A percentile compares a stretch with the other conserved stretches of the same genome.
Conservation (phyloP, 495 filamentous ascomycete genomes). For the Cenococcum geophilum region DNA sequence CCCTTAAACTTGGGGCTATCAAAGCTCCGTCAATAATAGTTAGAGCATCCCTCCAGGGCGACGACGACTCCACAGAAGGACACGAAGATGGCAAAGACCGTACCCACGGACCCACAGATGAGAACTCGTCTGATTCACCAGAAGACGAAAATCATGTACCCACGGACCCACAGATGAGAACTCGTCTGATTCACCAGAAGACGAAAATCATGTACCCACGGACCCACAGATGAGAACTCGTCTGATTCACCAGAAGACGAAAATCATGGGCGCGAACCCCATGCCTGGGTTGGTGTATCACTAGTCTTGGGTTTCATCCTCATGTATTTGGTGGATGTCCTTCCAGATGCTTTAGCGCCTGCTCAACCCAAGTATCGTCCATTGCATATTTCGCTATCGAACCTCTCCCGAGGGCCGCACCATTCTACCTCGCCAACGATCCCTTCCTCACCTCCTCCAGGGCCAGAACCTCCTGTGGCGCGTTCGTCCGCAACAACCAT, state of each 20-base stretch:
- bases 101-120: slow-evolving; percentile 14
- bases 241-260: slow-evolving; percentile 8
- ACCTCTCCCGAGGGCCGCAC: slow-evolving; percentile 54
- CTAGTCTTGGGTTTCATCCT: slow-evolving; percentile 85
- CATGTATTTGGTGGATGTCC: slow-evolving; percentile 87
- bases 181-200: no score
- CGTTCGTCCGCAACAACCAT: slow-evolving; percentile 63
- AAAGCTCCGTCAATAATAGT: slow-evolving; percentile 19
- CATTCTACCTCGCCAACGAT: slow-evolving; percentile 42
- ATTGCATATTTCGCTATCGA: slow-evolving; percentile 75
- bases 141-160: slow-evolving; percentile 23
- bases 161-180: slow-evolving; percentile 16
- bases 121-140: no score
- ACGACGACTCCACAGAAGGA: slow-evolving; percentile 29
- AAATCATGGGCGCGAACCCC: slow-evolving; percentile 44
- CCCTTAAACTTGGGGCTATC: slow-evolving; percentile 6
- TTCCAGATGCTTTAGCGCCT: slow-evolving; percentile 64
- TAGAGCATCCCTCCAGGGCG: slow-evolving; percentile 19
- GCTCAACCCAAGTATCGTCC: slow-evolving; percentile 50
- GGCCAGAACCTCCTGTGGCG: slow-evolving; percentile 27
- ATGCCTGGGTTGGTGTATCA: slow-evolving; percentile 76
- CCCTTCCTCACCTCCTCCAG: slow-evolving; percentile 36
- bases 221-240: slow-evolving; percentile 10
- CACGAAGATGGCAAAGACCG: slow-evolving; percentile 26
- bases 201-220: slow-evolving; percentile 23